phyloP scores from a whole-genome alignment of 106 monocot genomes.

The Dioscorea dumetorum region DNA sequence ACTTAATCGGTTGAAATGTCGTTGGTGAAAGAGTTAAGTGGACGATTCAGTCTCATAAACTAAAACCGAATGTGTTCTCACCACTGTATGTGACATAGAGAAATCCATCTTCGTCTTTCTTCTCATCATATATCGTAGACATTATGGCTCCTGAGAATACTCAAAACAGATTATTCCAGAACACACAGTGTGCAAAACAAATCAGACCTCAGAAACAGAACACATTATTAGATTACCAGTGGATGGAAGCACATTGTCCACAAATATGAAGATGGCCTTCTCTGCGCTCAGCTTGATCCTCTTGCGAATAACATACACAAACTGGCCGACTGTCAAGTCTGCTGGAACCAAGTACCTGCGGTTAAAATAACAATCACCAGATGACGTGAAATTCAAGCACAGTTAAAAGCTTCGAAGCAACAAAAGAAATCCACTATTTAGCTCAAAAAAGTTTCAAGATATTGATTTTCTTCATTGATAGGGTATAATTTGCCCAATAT shows the following conservation, averaged over 20 bases:
- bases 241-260: conserved; percentile 25
- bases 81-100: conserved; percentile 49
- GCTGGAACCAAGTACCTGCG: conserved; percentile 27
- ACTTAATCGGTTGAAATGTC: too few species aligned
- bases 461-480: too few species aligned
- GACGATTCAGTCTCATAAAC: background rate
- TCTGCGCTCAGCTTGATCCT: conserved; percentile 21
- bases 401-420: too few species aligned
- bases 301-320: conserved; percentile 26
- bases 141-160: conserved; percentile 27
- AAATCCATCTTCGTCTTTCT: conserved; percentile 51
- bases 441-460: too few species aligned
- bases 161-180: background rate
- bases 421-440: too few species aligned
- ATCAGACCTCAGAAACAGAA: too few species aligned
- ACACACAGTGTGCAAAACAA: too few species aligned
- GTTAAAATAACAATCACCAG: background rate
- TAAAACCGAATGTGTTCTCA: conserved; percentile 42
- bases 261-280: conserved; percentile 30
- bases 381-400: too few species aligned
- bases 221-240: conserved; percentile 7
- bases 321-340: conserved; percentile 26
- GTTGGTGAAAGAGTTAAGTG: background rate
- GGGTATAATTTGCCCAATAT: too few species aligned
- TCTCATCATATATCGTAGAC: conserved; percentile 44